Percentiles rank a stretch among this genome's conserved stretches.
phyloP scores from a whole-genome alignment of 352 stramenopile species.

The Pythium apleroticum region DNA sequence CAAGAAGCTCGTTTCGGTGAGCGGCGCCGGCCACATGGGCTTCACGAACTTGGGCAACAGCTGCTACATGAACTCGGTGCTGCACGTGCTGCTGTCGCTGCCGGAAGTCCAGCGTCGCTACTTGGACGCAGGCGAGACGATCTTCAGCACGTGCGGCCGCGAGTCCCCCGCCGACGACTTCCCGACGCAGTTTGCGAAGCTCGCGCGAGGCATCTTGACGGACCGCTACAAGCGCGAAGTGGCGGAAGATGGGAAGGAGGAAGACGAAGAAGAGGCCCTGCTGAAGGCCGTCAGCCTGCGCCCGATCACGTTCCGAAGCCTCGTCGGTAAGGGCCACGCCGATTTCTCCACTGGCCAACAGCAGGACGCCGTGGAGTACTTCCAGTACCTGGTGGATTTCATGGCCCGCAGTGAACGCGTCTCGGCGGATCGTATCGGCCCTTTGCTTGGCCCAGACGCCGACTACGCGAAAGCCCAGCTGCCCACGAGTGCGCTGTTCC shows the following conservation, averaged over 20 bases:
- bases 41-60: slow-evolving; percentile 99
- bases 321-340: slow-evolving; percentile 94
- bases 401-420: slow-evolving; percentile 87
- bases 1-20: slow-evolving; percentile 89
- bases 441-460: slow-evolving; percentile 32
- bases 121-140: slow-evolving; percentile 51
- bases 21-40: slow-evolving; percentile 92
- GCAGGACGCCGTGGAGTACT: slow-evolving; percentile 98
- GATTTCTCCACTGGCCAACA: slow-evolving; percentile 97
- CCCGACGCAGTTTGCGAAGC: slow-evolving; percentile 91
- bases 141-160: slow-evolving; percentile 44
- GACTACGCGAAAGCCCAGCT: slow-evolving; percentile 38
- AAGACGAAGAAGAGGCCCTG: slow-evolving; percentile 29
- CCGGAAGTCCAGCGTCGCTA: slow-evolving; percentile 77
- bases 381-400: slow-evolving; percentile 95
- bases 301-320: slow-evolving; percentile 93
- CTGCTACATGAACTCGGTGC: slow-evolving; percentile 99
- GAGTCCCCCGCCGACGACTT: slow-evolving; percentile 65
- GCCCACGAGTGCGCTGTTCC: slow-evolving; percentile 90
- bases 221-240: slow-evolving; percentile 70
- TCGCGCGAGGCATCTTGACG: slow-evolving; percentile 85
- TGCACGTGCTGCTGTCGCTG: slow-evolving; percentile 92
- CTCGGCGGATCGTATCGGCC: slow-evolving; percentile 45
- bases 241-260: slow-evolving; percentile 19
- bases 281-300: slow-evolving; percentile 41